These are phyloP conservation scores for Sporothrix protearum DNA, from an alignment of 2,329 filamentous ascomycete genomes.

Conservation along the genomic window DNA sequence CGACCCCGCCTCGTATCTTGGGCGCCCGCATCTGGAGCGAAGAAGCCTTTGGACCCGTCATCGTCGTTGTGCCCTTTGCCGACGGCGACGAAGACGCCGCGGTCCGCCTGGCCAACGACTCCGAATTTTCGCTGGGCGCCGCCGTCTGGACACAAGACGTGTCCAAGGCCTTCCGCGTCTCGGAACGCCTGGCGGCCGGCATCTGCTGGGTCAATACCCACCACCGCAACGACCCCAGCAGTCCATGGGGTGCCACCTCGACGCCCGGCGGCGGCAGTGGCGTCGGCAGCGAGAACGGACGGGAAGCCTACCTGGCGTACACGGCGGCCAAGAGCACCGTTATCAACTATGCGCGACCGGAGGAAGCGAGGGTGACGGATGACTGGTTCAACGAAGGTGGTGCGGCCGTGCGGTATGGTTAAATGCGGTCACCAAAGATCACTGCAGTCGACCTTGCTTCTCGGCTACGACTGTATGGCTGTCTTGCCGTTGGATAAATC, in stretches of 20 bases:
- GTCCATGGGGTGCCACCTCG: constrained; percentile 65
- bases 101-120: constrained; percentile 67
- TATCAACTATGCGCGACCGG: constrained; percentile 61
- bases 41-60: constrained; percentile 80
- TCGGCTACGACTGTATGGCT: neutral
- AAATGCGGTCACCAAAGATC: neutral
- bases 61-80: constrained; percentile 71
- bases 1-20: constrained; percentile 42
- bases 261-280: constrained; percentile 52
- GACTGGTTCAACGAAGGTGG: constrained; percentile 65
- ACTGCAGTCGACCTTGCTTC: neutral
- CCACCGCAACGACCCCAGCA: constrained; percentile 68
- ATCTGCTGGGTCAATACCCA: constrained; percentile 59
- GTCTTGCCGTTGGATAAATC: neutral
- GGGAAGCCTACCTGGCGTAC: constrained; percentile 60
- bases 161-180: constrained; percentile 68
- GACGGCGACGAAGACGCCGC: constrained; percentile 70
- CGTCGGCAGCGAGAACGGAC: constrained; percentile 69
- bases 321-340: constrained; percentile 63
- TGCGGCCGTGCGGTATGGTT: constrained; percentile 60
- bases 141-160: constrained; percentile 74
- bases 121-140: constrained; percentile 71
- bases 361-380: constrained; percentile 51
- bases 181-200: constrained; percentile 66
- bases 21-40: constrained; percentile 71